These are phyloP conservation scores for Termitomyces bulborhizus DNA, from an alignment of 768 basidiomycete species.

Conservation along the genomic window DNA sequence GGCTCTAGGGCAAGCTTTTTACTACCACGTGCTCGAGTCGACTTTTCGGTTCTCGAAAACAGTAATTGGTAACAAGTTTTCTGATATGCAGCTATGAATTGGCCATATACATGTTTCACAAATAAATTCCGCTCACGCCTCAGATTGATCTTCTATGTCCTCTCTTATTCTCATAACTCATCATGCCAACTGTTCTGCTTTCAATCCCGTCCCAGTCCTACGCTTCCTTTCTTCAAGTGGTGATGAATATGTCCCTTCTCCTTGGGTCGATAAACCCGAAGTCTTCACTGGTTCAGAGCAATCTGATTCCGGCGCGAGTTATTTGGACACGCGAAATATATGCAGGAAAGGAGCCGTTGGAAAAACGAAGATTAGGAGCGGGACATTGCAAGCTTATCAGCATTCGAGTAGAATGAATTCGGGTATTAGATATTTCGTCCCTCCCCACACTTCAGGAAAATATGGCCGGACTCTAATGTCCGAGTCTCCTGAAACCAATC, in stretches of 20 bases:
- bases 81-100: too few relatives aligned
- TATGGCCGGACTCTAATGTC: not conserved
- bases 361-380: conserved; percentile 14
- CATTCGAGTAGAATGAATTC: not conserved
- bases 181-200: too few relatives aligned
- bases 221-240: too few relatives aligned
- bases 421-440: not conserved
- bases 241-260: too few relatives aligned
- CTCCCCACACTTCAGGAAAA: not conserved
- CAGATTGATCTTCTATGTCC: too few relatives aligned
- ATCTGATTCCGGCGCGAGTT: conserved; percentile 5
- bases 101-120: too few relatives aligned
- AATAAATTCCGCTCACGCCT: too few relatives aligned
- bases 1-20: conserved; percentile 29
- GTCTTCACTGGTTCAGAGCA: not conserved
- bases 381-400: not conserved
- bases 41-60: too few relatives aligned
- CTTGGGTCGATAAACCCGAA: too few relatives aligned
- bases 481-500: not conserved
- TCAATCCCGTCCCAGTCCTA: too few relatives aligned
- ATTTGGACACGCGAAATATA: not conserved
- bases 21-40: conserved; percentile 20
- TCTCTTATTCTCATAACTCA: too few relatives aligned
- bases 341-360: conserved; percentile 11
- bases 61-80: too few relatives aligned